These are phyloP conservation scores for Suillus bovinus DNA, from an alignment of 768 basidiomycete species.

Conservation along the genomic window DNA sequence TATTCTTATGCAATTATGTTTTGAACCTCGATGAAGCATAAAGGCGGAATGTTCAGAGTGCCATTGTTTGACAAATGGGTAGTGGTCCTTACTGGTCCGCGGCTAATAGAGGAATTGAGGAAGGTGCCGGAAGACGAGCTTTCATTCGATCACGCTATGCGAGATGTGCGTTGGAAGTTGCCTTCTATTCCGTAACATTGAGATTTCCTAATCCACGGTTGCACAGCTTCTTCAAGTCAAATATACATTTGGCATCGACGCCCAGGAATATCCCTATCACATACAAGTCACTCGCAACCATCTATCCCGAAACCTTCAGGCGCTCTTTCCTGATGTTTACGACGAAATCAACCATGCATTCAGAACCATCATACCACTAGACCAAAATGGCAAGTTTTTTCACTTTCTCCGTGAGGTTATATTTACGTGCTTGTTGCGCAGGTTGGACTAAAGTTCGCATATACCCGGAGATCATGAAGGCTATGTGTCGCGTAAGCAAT, in stretches of 20 bases:
- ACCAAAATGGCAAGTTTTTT: slow-evolving; percentile 19
- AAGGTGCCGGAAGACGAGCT: slow-evolving; percentile 48
- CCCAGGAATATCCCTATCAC: slow-evolving; percentile 37
- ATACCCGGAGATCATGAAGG: slow-evolving; percentile 29
- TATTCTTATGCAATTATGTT: not conserved
- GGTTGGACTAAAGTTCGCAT: slow-evolving; percentile 33
- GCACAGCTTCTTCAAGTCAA: slow-evolving; percentile 37
- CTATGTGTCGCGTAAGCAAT: slow-evolving; percentile 39
- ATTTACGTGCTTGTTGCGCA: slow-evolving; percentile 13
- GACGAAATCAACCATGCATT: slow-evolving; percentile 36
- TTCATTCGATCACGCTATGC: slow-evolving; percentile 40
- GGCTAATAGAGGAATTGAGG: slow-evolving; percentile 51
- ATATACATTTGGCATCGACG: slow-evolving; percentile 37
- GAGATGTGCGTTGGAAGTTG: slow-evolving; percentile 34
- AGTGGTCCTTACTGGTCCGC: slow-evolving; percentile 41
- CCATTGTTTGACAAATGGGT: slow-evolving; percentile 46
- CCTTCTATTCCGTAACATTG: slow-evolving; percentile 7
- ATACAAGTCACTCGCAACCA: slow-evolving; percentile 32
- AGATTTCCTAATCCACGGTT: slow-evolving; percentile 15
- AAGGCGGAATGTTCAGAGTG: slow-evolving; percentile 43
- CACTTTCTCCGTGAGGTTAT: slow-evolving; percentile 14
- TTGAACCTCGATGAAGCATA: slow-evolving; percentile 28
- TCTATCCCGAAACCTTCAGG: slow-evolving; percentile 35
- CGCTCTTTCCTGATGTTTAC: slow-evolving; percentile 33
- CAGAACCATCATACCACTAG: slow-evolving; percentile 27